phyloP scores from a whole-genome alignment of 768 basidiomycete genomes.

The Candolleomyces eurysporus region DNA sequence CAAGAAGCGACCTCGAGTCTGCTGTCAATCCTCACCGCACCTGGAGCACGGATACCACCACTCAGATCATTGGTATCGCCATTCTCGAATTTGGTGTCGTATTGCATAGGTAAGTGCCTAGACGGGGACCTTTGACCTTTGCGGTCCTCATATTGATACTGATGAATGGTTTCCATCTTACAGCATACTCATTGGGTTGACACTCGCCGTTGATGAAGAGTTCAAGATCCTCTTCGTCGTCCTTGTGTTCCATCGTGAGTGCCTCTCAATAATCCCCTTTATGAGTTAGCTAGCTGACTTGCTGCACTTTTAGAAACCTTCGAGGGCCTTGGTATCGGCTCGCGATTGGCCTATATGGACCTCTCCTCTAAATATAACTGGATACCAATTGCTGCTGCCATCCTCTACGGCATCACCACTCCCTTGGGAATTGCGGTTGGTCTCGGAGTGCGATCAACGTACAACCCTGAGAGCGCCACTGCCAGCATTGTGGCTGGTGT shows the following conservation, averaged over 20 bases:
- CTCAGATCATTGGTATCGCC: slow-evolving; percentile 83
- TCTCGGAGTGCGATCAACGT: slow-evolving; percentile 69
- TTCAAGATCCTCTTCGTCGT: slow-evolving; percentile 91
- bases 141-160: background rate
- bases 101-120: slow-evolving; percentile 60
- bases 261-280: background rate
- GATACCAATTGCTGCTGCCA: slow-evolving; percentile 58
- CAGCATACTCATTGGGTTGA: slow-evolving; percentile 84
- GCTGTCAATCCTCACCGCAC: slow-evolving; percentile 19
- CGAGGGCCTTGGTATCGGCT: slow-evolving; percentile 91
- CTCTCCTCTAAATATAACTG: slow-evolving; percentile 54
- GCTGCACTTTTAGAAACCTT: slow-evolving; percentile 64
- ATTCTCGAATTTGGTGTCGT: slow-evolving; percentile 95
- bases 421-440: slow-evolving; percentile 89
- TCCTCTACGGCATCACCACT: slow-evolving; percentile 74
- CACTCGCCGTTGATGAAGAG: slow-evolving; percentile 80
- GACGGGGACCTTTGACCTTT: background rate
- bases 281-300: background rate
- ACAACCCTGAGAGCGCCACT: slow-evolving; percentile 76
- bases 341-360: slow-evolving; percentile 77
- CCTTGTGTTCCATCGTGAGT: slow-evolving; percentile 87
- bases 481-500: slow-evolving; percentile 83
- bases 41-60: slow-evolving; percentile 43
- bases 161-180: background rate
- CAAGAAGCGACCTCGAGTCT: slow-evolving; percentile 25